Evolutionary conservation across 129 eudicot genomes (phyloP).

Genomic region (Escallonia herrerae): DNA sequence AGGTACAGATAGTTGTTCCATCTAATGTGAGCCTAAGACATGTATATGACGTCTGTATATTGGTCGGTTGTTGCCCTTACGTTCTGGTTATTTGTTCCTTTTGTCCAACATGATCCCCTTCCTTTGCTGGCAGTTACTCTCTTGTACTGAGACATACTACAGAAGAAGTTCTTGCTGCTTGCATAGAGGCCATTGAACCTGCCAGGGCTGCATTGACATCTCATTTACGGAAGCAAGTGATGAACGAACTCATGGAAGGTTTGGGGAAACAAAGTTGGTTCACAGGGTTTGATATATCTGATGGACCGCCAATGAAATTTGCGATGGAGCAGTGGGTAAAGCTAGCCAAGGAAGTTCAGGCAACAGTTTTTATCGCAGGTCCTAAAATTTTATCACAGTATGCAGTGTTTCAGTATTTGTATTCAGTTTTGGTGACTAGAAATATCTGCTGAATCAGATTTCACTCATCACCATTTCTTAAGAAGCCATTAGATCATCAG

Average conservation of each 20-base stretch:
- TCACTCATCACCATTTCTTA: too few species aligned
- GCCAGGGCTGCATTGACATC: constrained; percentile 66
- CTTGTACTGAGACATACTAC: constrained; percentile 92
- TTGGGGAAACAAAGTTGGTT: constrained; percentile 59
- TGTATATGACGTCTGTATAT: background rate
- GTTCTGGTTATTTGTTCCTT: background rate
- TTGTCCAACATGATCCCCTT: background rate
- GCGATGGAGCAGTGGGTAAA: constrained; percentile 65
- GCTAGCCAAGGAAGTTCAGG: constrained; percentile 70
- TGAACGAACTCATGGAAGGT: constrained; percentile 57
- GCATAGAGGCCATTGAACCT: constrained; percentile 82
- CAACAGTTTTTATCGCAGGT: constrained; percentile 95
- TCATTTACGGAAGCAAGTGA: constrained; percentile 60
- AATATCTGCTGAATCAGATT: background rate
- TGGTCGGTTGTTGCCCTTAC: constrained; percentile 1
- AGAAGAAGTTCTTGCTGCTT: constrained; percentile 93
- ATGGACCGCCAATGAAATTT: constrained; percentile 55
- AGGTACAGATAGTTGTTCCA: too few species aligned
- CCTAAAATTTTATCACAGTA: constrained; percentile 5
- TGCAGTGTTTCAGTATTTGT: background rate
- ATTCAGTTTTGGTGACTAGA: background rate
- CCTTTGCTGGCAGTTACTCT: constrained; percentile 49
- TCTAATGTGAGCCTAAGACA: too few species aligned
- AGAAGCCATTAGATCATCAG: too few species aligned
- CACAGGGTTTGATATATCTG: constrained; percentile 77